Base-by-base conservation (phyloP, 2,329 filamentous ascomycete genomes). In the Boeremia lycopersici region DNA sequence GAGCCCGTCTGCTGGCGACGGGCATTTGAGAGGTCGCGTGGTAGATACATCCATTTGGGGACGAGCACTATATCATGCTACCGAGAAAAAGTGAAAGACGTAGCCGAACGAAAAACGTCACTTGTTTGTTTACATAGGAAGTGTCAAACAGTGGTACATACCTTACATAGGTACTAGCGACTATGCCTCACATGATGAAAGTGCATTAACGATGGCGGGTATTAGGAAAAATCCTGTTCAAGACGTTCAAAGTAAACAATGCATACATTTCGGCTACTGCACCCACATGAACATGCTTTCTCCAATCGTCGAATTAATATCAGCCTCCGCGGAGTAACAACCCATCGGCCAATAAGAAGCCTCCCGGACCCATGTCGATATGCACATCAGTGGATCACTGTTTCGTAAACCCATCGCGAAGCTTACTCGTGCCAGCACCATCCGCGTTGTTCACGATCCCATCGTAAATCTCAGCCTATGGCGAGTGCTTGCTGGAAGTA, bases 1-100 rank as follows among this genome's bases (percentile, higher is more conserved):
- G 42, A 57, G 48, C 38, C 44, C 48, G 38, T 30, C 31, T 5
- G n/a, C 9, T 19, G 42, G 42, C 13, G 42, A 45, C 13, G 42
- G 26, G 19, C 17, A 45, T 31, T 12, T 13, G 28, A 43, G 40
- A 43, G 10, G 26, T 30, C 19, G n/a, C n/a, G n/a, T n/a, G 19
- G 19, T 2, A 23, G 19, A 23, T 2, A 23, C 19, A 23, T 23
- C 19, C 19, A 23, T 3, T 23, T 5, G 2, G 19, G 19, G 19
- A 23, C 5, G 19, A 23, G 19, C 5, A 23, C 19, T 23, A 3
- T n/a, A n/a, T n/a, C n/a, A n/a, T 23, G 19, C 19, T 23, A 3
- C 5, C 19, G 3, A 3, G 19, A 5, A 5, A 23, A 23, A 23
- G 19, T 23, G 3, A 23, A 23, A 23, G 19, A 23, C 2, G 19